Conservation (phyloP, 2,329 filamentous ascomycete species). For the Ilyonectria mors-panacis region DNA sequence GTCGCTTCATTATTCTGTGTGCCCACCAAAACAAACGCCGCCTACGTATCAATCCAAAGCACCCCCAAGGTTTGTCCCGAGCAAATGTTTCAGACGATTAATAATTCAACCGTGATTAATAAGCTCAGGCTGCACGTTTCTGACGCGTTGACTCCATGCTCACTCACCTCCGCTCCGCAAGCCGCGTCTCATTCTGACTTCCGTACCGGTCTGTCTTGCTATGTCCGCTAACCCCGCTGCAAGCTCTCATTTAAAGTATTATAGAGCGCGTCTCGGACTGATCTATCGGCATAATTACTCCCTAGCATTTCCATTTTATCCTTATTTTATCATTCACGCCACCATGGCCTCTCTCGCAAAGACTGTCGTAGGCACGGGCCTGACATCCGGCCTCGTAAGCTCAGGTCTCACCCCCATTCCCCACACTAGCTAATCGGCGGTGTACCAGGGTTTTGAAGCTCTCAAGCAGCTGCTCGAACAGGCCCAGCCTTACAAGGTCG, state of each 20-base stretch:
- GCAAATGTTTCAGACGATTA: slow-evolving; percentile 7
- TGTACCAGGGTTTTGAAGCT: slow-evolving; percentile 65
- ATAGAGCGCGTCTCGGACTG: neutral
- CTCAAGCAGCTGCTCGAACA: slow-evolving; percentile 65
- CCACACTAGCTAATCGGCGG: slow-evolving; percentile 8
- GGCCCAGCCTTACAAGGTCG: slow-evolving; percentile 62
- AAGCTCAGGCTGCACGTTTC: slow-evolving; percentile 1
- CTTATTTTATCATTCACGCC: neutral
- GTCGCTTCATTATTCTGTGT: too few relatives aligned
- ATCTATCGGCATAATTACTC: neutral
- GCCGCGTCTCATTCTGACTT: neutral
- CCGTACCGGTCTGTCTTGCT: neutral
- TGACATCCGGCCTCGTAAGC: slow-evolving; percentile 64
- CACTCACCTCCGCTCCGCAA: slow-evolving; percentile 9
- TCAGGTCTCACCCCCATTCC: too few relatives aligned
- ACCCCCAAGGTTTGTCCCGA: neutral
- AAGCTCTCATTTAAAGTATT: slow-evolving; percentile 15
- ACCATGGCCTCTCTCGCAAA: slow-evolving; percentile 60
- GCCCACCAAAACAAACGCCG: neutral
- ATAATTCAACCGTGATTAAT: slow-evolving; percentile 26
- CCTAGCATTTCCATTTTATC: neutral
- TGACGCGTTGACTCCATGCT: neutral
- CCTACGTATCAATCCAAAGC: neutral
- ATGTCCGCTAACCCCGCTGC: slow-evolving; percentile 44
- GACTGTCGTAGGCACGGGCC: slow-evolving; percentile 66